phyloP scores from a whole-genome alignment of 176 grass and related monocot genomes.

The Microstegium vimineum region DNA sequence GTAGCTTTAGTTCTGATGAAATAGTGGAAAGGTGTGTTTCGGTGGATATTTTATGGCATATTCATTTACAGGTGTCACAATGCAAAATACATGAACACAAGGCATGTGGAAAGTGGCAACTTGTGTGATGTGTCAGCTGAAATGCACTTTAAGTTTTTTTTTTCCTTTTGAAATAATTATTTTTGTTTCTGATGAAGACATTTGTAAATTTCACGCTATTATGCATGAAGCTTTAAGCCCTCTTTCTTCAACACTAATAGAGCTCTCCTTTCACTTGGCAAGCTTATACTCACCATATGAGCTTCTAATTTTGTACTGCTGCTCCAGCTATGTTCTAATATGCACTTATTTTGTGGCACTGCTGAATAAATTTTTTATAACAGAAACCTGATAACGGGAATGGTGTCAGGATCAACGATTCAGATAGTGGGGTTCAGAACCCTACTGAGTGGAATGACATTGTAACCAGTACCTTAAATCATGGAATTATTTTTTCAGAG shows the following conservation, averaged over 20 bases:
- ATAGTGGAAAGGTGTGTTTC: background rate
- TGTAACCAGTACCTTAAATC: background rate
- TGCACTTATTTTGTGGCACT: background rate
- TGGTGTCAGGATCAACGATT: background rate
- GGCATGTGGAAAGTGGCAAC: background rate
- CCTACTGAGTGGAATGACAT: background rate
- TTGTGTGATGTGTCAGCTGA: background rate
- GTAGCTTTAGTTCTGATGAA: background rate
- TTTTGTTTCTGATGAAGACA: constrained; percentile 12
- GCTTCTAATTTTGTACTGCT: background rate
- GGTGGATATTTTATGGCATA: background rate
- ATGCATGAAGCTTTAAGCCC: background rate
- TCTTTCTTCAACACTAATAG: background rate
- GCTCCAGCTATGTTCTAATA: background rate
- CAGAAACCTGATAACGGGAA: constrained; percentile 22
- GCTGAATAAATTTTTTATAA: constrained; percentile 25
- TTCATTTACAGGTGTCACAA: background rate
- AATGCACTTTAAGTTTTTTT: background rate
- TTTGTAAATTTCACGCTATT: background rate
- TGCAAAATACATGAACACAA: background rate
- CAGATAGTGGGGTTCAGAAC: constrained; percentile 17
- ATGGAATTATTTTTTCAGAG: background rate
- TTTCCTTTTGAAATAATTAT: background rate
- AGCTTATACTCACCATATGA: background rate
- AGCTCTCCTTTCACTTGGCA: background rate